Percentiles rank a stretch among this genome's conserved stretches.
These are phyloP conservation scores for Psilocybe subaeruginosa DNA, from an alignment of 768 basidiomycete species.

Conservation along the genomic window DNA sequence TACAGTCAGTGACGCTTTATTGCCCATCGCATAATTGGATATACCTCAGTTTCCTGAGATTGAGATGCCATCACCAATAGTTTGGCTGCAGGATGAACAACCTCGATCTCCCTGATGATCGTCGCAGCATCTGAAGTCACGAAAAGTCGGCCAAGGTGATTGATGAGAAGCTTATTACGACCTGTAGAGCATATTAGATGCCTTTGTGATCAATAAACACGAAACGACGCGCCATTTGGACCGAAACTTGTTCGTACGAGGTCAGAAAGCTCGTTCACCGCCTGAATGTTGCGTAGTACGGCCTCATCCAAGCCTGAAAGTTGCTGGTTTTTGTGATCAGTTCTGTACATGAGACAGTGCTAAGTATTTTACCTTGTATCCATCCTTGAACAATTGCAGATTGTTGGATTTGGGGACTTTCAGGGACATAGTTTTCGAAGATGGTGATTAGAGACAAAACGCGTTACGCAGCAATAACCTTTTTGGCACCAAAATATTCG, in stretches of 20 bases:
- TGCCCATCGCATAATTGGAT: slow-evolving; percentile 22
- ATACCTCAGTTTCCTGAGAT: slow-evolving; percentile 92
- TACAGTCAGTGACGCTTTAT: not conserved
- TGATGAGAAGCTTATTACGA: slow-evolving; percentile 96
- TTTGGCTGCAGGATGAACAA: slow-evolving; percentile 98
- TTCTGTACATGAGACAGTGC: not conserved
- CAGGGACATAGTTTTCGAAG: slow-evolving; percentile 68
- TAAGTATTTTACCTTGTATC: slow-evolving; percentile 75
- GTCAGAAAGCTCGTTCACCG: slow-evolving; percentile 92
- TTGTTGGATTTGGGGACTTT: slow-evolving; percentile 92
- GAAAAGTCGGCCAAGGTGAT: slow-evolving; percentile 93
- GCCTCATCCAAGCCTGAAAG: slow-evolving; percentile 94
- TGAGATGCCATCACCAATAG: slow-evolving; percentile 99
- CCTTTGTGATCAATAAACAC: not conserved
- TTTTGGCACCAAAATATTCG: slow-evolving; percentile 13
- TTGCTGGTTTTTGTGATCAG: slow-evolving; percentile 42
- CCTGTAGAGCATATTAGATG: slow-evolving; percentile 47
- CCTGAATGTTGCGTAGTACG: slow-evolving; percentile 95
- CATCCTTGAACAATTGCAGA: slow-evolving; percentile 95
- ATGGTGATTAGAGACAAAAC: slow-evolving; percentile 24
- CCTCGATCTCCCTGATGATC: slow-evolving; percentile 96
- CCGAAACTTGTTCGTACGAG: slow-evolving; percentile 97
- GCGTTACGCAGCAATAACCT: slow-evolving; percentile 21
- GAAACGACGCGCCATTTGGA: slow-evolving; percentile 76
- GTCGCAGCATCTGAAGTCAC: slow-evolving; percentile 99